Base-by-base conservation (phyloP, 352 stramenopile species). In the Globisporangium viniferum region DNA sequence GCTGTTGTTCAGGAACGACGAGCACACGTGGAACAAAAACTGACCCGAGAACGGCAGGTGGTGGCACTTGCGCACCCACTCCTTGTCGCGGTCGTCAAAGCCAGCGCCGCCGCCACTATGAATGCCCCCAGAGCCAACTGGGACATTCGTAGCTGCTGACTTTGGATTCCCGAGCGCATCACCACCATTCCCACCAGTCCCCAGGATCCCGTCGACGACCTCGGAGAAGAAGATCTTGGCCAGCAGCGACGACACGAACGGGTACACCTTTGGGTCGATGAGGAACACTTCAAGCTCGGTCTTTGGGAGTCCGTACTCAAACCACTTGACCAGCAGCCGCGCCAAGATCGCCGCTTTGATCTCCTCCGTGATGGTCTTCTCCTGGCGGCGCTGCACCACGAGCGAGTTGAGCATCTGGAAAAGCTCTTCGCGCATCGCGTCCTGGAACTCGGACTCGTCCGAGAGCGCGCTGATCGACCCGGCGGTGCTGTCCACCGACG, bases 261-360 rank as follows among this genome's bases (percentile, higher is more conserved):
- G 51, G 46, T 91, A 93, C 31, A 93, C 83, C 4, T 77, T 73
- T 2, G 74, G 62, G 29, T 92, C 81, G 31, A 85, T 80, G 6
- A 96, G 68, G 54, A 85, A 86, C 0, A 80, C 73, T 60, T 96
- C 88, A 9, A 96, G 71, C 22, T 85, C 81, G 2, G 75, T 74
- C 24, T 73, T 76, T 5, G 81, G 60, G 12, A 94, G 66, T 15
- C 77, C 81, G 56, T 89, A 94, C 22, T 94, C 85, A 55, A 92
- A 92, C 88, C 88, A 96, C 64, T 94, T 94, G 22, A 94, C 81
- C 2, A 96, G 62, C 20, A 96, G 69, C 15, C 88, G 85, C 31
- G 88, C 81, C 24, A 96, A 74, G 49, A 96, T 93, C 33, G 85
- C 83, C 0, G 80, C 82, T 4, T 84, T 78, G 41, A 86, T 81